Evolutionary conservation across 495 filamentous ascomycete species (phyloP), one percentile per base, ranked within the genome.

Genomic region (Penicillium ucsense): DNA sequence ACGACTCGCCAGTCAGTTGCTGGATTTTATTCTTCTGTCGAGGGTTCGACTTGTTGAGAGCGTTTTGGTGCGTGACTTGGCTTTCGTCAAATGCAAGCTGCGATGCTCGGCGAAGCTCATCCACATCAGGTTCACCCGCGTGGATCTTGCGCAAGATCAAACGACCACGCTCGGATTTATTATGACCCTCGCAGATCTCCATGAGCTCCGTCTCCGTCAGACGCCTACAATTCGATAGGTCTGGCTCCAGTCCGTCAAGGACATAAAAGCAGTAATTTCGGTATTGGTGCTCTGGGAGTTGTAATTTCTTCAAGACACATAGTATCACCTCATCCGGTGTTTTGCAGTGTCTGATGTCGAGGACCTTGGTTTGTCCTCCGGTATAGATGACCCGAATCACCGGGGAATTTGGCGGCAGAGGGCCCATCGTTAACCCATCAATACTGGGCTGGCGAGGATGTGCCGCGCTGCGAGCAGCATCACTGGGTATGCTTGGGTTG

Each of bases 311-410:
- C 27, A 96, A 65, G 3, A 91, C 91, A 48, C 81, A 82, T 29
- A 86, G 72, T 64, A 95, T 86, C 44, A 99, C 83, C 47, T 95
- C 88, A 52, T 97, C 92, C 32, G 86, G 80, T 2, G 85, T 94
- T 57, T 83, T 88, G 74, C 88, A 95, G 51, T 83, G 86, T 45
- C 86, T 83, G 42, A 97, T 84, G 60, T 89, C 86, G 46, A 97
- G 78, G 5, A 95, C 89, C 62, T 90, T 89, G 31, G 89, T 94
- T 47, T 85, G 82, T n/a, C 88, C 85, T 38, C 84, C 88, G 30
- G 83, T 86, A 50, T 90, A 94, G 56, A 97, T 95, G 35, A 97
- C 86, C 36, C 88, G 79, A 49, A 96, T 92, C 42, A 94, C 79
- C 36, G 86, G 82, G 57, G 88, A 83, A 57, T 87, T 84, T 35